Conservation (phyloP, 2,329 filamentous ascomycete species). For the Colletotrichum paranaense region DNA sequence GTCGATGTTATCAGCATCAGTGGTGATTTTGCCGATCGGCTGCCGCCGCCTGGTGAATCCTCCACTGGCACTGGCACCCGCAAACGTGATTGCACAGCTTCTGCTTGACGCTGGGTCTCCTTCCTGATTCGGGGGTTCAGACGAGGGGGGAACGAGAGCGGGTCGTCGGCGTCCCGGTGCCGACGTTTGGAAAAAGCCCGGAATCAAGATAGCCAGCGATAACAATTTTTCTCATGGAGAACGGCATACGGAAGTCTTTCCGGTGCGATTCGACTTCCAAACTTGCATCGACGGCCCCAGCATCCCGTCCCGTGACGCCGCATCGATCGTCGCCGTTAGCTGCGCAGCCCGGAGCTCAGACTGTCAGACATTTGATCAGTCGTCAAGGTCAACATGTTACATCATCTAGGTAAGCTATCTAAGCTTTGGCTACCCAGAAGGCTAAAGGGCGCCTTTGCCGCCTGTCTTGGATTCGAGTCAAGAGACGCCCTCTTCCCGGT, state of each 20-base stretch:
- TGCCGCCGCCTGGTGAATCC: slow-evolving; percentile 19
- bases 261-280: not conserved
- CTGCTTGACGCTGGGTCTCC: slow-evolving; percentile 15
- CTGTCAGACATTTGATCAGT: slow-evolving; percentile 3
- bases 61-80: slow-evolving; percentile 10
- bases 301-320: slow-evolving; percentile 19
- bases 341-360: not conserved
- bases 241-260: not conserved
- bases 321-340: slow-evolving; percentile 13
- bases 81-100: not conserved
- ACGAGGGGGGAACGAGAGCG: slow-evolving; percentile 15
- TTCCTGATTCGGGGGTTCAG: slow-evolving; percentile 27
- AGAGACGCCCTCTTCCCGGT: not conserved
- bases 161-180: slow-evolving; percentile 31
- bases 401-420: not conserved
- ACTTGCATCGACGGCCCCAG: slow-evolving; percentile 5
- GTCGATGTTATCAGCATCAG: slow-evolving; percentile 32
- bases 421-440: not conserved
- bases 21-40: slow-evolving; percentile 32
- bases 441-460: slow-evolving; percentile 9
- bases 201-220: slow-evolving; percentile 13
- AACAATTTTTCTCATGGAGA: not conserved
- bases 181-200: slow-evolving; percentile 4
- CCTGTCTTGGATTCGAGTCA: not conserved
- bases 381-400: slow-evolving; percentile 6